phyloP scores from a whole-genome alignment of 768 basidiomycete genomes.

The Phlebiopsis flavidoalba region DNA sequence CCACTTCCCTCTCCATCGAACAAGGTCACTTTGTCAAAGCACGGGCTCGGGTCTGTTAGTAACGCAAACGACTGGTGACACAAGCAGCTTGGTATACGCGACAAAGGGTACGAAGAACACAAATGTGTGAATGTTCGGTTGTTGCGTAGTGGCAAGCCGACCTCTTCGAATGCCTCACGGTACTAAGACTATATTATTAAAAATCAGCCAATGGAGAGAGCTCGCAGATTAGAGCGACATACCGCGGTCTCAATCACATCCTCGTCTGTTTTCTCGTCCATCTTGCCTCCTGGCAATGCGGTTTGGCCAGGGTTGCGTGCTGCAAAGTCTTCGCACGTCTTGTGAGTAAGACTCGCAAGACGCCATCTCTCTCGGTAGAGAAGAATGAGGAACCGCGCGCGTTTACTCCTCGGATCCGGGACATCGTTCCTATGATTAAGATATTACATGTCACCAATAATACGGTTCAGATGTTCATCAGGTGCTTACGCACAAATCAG shows the following conservation, averaged over 20 bases:
- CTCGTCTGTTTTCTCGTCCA: slow-evolving; percentile 60
- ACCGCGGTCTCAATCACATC: slow-evolving; percentile 73
- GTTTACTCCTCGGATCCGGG: slow-evolving; percentile 36
- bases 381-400: slow-evolving; percentile 76
- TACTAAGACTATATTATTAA: slow-evolving; percentile 36
- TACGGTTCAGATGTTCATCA: slow-evolving; percentile 16
- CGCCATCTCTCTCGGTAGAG: slow-evolving; percentile 67
- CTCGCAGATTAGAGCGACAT: slow-evolving; percentile 24
- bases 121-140: slow-evolving; percentile 58
- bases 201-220: background rate
- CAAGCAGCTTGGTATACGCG: slow-evolving; percentile 62
- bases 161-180: slow-evolving; percentile 85
- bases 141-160: slow-evolving; percentile 55
- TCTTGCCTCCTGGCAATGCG: slow-evolving; percentile 78
- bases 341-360: slow-evolving; percentile 74
- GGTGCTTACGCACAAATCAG: slow-evolving; percentile 43
- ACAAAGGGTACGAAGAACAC: slow-evolving; percentile 62
- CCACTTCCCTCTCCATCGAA: slow-evolving; percentile 64
- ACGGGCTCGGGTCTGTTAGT: slow-evolving; percentile 49
- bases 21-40: slow-evolving; percentile 45
- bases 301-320: slow-evolving; percentile 80
- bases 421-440: slow-evolving; percentile 26
- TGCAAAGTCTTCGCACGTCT: slow-evolving; percentile 74
- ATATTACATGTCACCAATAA: slow-evolving; percentile 6
- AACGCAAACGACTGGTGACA: slow-evolving; percentile 78